Base-by-base conservation (phyloP, 2,329 filamentous ascomycete species). In the Ascochyta koolunga region DNA sequence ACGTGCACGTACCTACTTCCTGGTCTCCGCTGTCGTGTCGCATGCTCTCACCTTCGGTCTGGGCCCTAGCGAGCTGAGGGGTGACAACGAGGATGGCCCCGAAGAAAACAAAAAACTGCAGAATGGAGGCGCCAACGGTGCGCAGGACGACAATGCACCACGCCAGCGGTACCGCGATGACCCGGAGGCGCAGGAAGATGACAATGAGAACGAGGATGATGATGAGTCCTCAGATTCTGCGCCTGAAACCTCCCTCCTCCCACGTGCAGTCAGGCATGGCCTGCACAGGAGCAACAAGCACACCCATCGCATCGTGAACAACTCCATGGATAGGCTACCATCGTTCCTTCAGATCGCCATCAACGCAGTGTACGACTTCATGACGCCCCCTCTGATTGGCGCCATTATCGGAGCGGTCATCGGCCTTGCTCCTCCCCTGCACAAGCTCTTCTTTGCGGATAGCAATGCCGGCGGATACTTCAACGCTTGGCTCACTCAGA, bases 1-100 rank as follows among this genome's bases (percentile, higher is more conserved):
- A 47, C 77, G 86, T 9, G 85, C 85, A 6, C 84, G 87, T 65
- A 83, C 83, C 13, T 89, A 87, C 68, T 88, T 89, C 64, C 73
- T 89, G 3, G 81, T 89, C 54, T 88, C 86, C 59, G 81, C 86
- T 3, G 87, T 87, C 49, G 77, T 89, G 9, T 82, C 80, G 36
- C 87, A 86, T 63, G 84, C 81, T 46, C 71, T 89, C 54, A 88
- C 86, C 0, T 89, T 89, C 67, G 83, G 83, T 0, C 74, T 89
- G 3, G 86, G 86, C 0, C 86, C 86, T 0, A 76, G 80, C 11
- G 74, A 89, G 33, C 78, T 89, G 40, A 81, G 83, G 71, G 73
- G 53, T 10, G 78, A 80, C 46, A 39, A 50, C 4, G 53, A 56
- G n/a, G 75, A 79, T 42, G 62, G 68, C 4, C 72, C 76, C 1